Conservation (phyloP, 208 protist genomes). For the Leishmania guyanensis region DNA sequence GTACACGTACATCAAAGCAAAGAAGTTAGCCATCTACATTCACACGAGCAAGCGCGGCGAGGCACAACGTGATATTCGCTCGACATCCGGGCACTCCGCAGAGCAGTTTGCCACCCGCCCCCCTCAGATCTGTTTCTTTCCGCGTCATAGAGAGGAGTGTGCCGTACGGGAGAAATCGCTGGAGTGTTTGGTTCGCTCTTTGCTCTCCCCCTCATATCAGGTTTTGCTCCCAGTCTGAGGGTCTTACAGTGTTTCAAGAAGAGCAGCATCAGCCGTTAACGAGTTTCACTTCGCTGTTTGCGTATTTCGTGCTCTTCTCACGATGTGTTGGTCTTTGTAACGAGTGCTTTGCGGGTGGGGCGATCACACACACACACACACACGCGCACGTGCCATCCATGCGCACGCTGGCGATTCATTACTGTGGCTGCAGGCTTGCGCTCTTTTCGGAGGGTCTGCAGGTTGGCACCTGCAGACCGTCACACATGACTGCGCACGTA, state of each 20-base stretch:
- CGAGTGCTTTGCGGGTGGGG: neutral
- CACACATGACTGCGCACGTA: neutral
- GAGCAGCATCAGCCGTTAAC: neutral
- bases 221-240: neutral
- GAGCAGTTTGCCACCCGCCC: neutral
- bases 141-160: neutral
- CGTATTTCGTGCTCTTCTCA: neutral
- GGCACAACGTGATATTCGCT: neutral
- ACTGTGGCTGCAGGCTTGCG: neutral
- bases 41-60: neutral
- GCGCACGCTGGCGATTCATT: neutral
- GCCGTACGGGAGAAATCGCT: neutral
- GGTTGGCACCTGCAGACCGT: neutral
- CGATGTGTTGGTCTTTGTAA: neutral
- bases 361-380: neutral
- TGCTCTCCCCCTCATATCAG: no score
- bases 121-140: neutral
- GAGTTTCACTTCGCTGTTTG: neutral
- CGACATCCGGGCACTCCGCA: neutral
- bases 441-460: neutral
- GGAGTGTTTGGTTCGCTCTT: neutral
- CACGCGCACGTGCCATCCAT: neutral
- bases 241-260: neutral
- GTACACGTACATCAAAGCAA: neutral
- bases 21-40: neutral